Base-by-base conservation (phyloP, 2,329 filamentous ascomycete species). In the Microcyclosporella mali region DNA sequence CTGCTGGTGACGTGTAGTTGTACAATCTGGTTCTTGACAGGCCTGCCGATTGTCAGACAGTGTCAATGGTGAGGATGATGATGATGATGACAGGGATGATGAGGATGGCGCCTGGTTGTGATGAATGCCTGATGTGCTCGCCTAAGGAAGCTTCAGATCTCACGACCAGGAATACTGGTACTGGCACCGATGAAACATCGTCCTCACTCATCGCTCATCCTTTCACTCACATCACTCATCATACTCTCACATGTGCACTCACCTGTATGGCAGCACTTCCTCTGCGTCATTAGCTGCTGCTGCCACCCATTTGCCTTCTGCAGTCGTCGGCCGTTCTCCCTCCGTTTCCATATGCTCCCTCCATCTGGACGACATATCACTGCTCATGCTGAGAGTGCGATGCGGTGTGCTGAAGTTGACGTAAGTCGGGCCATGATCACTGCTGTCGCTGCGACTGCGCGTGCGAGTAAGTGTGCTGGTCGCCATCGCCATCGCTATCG, bases 1-100 rank as follows among this genome's bases (percentile, higher is more conserved):
- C 55, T 51, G 49, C 44, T 56, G 16, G 53, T 58, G 44, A 52
- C 46, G 21, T 58, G 53, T 17, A 49, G 37, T 25, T 56, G 55
- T 6, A 52, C 52, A 32, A 49, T 46, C 19, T 48, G 48, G 17
- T 49, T 44, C 45, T 58, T 55, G 16, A 46, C 45, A 10, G 47
- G 48, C 45, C 55, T 52, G 40, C 18, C 29, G n/a, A 28, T 30
- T 10, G 8, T 9, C 6, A 25, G 28, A n/a, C n/a, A n/a, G n/a
- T n/a, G n/a, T n/a, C n/a, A n/a, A n/a, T n/a, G n/a, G n/a, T n/a
- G n/a, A n/a, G n/a, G n/a, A n/a, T n/a, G n/a, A n/a, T n/a, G n/a
- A n/a, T n/a, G n/a, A n/a, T n/a, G n/a, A n/a, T n/a, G n/a, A n/a
- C n/a, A n/a, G n/a, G n/a, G n/a, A n/a, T n/a, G n/a, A n/a, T n/a